Evolutionary conservation across 202 grass and related monocot genomes (phyloP).

Genomic region (Schoenoplectus triqueter): DNA sequence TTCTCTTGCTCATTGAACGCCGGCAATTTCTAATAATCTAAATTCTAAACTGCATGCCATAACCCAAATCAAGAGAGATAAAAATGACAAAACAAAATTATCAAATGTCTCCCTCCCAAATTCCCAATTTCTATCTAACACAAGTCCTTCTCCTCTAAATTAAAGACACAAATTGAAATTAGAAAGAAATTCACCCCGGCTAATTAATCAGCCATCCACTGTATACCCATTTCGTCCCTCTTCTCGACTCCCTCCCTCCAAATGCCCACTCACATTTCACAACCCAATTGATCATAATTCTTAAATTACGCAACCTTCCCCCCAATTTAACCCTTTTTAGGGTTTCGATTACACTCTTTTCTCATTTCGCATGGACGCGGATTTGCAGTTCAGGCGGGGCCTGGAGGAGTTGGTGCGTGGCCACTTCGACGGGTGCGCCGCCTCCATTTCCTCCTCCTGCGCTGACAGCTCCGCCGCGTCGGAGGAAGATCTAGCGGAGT

Average conservation of each 20-base stretch:
- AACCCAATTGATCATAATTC: too few species aligned
- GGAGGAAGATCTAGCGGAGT: constrained; percentile 55
- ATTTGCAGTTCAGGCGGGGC: constrained; percentile 81
- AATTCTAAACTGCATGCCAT: not conserved
- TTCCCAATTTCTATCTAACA: not conserved
- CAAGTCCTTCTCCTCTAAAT: not conserved
- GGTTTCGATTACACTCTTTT: constrained; percentile 40
- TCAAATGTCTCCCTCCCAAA: not conserved
- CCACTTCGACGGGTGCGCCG: constrained; percentile 72
- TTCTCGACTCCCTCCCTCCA: not conserved
- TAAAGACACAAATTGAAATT: not conserved
- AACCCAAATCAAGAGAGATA: not conserved
- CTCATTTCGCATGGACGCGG: constrained; percentile 61
- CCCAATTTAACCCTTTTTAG: constrained; percentile 24
- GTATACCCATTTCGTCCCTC: not conserved
- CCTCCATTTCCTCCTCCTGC: constrained; percentile 64
- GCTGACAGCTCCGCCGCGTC: constrained; percentile 40
- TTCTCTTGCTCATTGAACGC: not conserved
- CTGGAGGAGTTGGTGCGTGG: constrained; percentile 96
- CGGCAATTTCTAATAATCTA: constrained; percentile 13
- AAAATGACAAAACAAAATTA: not conserved
- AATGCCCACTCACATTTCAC: too few species aligned
- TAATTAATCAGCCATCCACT: too few species aligned
- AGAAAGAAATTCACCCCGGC: not conserved
- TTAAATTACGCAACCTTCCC: too few species aligned